phyloP scores from a whole-genome alignment of 2,329 filamentous ascomycete species.

The Curvularia spicifera region DNA sequence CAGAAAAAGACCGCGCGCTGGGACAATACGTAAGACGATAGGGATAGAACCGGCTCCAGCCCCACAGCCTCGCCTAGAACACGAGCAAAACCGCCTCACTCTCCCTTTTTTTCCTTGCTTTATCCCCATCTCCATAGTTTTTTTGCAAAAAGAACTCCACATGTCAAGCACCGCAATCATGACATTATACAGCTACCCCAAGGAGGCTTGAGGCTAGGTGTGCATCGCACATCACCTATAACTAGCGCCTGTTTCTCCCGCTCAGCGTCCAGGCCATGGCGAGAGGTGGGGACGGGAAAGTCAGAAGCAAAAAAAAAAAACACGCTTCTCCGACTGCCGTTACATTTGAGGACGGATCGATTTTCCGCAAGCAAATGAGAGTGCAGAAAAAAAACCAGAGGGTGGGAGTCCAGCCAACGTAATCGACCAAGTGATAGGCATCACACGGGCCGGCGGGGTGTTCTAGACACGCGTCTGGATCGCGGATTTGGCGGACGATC shows the following conservation, averaged over 20 bases:
- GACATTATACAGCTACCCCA: not conserved
- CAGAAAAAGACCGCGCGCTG: not conserved
- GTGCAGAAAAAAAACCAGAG: not conserved
- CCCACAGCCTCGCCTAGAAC: slow-evolving; percentile 16
- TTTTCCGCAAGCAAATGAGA: not conserved
- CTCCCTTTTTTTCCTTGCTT: slow-evolving; percentile 2
- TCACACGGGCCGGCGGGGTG: not conserved
- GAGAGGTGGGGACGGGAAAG: not conserved
- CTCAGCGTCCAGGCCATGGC: not conserved
- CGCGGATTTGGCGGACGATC: slow-evolving; percentile 3
- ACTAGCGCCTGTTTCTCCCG: not conserved
- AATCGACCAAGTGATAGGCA: not conserved
- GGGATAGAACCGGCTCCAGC: not conserved
- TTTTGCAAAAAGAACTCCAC: not conserved
- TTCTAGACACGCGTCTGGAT: not conserved
- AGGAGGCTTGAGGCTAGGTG: not conserved
- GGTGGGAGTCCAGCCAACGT: not conserved
- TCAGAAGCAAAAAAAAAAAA: not conserved
- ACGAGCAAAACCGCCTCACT: slow-evolving; percentile 5
- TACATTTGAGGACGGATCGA: not conserved
- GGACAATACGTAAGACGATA: slow-evolving; percentile 9
- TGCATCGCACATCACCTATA: not conserved
- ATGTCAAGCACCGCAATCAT: not conserved
- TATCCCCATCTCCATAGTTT: not conserved
- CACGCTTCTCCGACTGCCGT: not conserved